These are phyloP conservation scores for Chernovozyma sophiae-reginae DNA, from an alignment of 1,139 yeast species.

Conservation along the genomic window DNA sequence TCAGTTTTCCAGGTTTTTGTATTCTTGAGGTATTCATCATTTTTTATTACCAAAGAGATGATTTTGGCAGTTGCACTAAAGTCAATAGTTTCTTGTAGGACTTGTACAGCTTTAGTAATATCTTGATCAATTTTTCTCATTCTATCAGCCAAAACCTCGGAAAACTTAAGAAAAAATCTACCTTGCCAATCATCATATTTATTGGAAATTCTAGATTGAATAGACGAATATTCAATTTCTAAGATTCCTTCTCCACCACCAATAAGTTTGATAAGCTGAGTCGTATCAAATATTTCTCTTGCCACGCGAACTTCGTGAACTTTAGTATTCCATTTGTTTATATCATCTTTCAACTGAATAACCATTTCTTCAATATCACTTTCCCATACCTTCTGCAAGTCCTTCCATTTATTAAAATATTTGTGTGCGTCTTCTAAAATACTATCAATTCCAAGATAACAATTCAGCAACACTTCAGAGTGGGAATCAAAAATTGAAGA, in stretches of 20 bases:
- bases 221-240: constrained; percentile 44
- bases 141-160: constrained; percentile 25
- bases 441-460: constrained; percentile 15
- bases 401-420: constrained; percentile 50
- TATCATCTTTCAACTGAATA: constrained; percentile 18
- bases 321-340: constrained; percentile 43
- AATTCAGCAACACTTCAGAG: background rate
- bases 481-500: background rate
- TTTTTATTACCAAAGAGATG: constrained; percentile 15
- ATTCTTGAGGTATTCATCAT: constrained; percentile 12
- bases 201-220: constrained; percentile 50
- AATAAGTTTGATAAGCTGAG: constrained; percentile 18
- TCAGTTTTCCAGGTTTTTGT: constrained; percentile 24
- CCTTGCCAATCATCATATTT: constrained; percentile 60
- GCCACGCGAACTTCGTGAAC: constrained; percentile 43
- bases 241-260: constrained; percentile 30
- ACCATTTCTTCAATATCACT: constrained; percentile 30
- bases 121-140: constrained; percentile 12
- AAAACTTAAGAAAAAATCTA: constrained; percentile 42
- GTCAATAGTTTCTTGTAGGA: constrained; percentile 17
- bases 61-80: constrained; percentile 16
- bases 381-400: constrained; percentile 61
- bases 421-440: constrained; percentile 21
- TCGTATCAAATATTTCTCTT: constrained; percentile 50
- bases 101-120: constrained; percentile 13